Base-by-base conservation (phyloP, 106 monocot genomes). In the Narthecium ossifragum region DNA sequence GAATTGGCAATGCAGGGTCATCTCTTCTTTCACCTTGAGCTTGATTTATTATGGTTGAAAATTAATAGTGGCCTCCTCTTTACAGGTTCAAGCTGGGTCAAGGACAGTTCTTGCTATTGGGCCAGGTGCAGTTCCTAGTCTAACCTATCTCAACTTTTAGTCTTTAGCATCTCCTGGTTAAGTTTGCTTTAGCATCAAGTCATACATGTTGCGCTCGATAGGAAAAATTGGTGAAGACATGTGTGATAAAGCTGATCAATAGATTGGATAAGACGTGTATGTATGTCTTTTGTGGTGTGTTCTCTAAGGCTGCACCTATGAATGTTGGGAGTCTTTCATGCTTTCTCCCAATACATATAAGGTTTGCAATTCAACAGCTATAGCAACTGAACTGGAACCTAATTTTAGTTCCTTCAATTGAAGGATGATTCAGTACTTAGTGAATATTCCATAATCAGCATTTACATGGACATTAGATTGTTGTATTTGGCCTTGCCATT, bases 91-190 rank as follows among this genome's bases (percentile, higher is more conserved):
- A 67, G 67, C 86, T 43, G 96, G 96, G 17, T 98, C 96, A 32
- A 90, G 66, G 66, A 98, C 96, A 33, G 96, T 98, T 72, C 81
- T 98, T 75, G 96, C 90, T 39, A 84, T 98, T 72, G 96, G 96
- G 20, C 96, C 96, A 79, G 96, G 96, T 98, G 23, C 43, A 43
- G 18, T 18, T 43, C 0, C 2, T 13, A 43, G 43, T 43, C 14
- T 43, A 43, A 43, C 12, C 3, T 43, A 13, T 43, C 11, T 43
- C 6, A 43, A 4, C 18, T 6, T 43, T 13, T 17, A 17, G 18
- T 43, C 17, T 4, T 4, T 13, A 17, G 12, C 43, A 43, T 43
- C 43, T 43, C 43, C 6, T 43, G 18, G 12, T 43, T 43, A 13
- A 17, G 14, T 13, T 43, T 17, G 14, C 18, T 17, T 13, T 43